Base-by-base conservation (phyloP, 2,329 filamentous ascomycete genomes). In the Ceratocystis alfenasii region DNA sequence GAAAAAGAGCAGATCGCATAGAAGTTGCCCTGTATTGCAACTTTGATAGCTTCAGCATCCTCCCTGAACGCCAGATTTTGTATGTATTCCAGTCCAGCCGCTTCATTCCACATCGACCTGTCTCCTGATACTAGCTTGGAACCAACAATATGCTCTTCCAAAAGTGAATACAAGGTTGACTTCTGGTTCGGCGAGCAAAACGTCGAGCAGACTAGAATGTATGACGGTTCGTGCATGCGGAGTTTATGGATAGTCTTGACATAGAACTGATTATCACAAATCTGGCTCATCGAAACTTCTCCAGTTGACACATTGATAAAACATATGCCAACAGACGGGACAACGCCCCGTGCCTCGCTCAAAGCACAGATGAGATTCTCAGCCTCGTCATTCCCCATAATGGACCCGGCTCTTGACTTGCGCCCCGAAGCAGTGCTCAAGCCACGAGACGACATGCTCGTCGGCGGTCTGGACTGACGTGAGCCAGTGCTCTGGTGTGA, bases 261-360 rank as follows among this genome's bases (percentile, higher is more conserved):
- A 73, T 95, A 97, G 44, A 91, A 95, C 73, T 96, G 91, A 66
- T 87, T 95, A 74, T 97, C 93, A 72, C 88, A 91, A 69, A 97
- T 93, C 72, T 96, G 90, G 72, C 90, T 95, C 48, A 97, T 80
- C 33, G 91, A 84, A 17, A 85, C 89, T 75, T 96, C 90, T 48
- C 88, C 89, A 1, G 89, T 92, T 53, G 89, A 87, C 2, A 95
- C 79, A 72, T 97, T 95, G 72, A 96, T 80, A 72, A 96, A 92
- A 2, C 90, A 89, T 50, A 96, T 79, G 0, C 93, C 92, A 1
- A 97, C 87, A 0, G 86, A 88, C 0, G 91, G 90, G 25, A 89
- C 87, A 3, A 96, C 83, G 4, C 90, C 90, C n/a, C 92, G 87
- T 55, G 89, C 90, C 74, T 96, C 91, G 71, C 85, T 89, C 62